Evolutionary conservation across 805 yeast genomes (phyloP).

Genomic region (Saccharomycopsis fibuligera): DNA sequence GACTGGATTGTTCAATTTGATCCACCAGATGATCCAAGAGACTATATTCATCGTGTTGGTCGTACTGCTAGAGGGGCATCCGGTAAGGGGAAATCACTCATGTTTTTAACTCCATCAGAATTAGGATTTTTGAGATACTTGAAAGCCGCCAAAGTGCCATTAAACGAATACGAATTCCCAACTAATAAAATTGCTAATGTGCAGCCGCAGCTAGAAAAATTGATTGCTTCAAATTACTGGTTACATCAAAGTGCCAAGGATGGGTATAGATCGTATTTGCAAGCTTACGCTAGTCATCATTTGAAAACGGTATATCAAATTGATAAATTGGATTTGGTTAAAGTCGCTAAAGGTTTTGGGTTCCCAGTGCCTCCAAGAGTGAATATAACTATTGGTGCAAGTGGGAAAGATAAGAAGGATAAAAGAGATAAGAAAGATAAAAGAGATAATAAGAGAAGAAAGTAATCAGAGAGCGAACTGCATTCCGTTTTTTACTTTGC

Average conservation of each 20-base stretch:
- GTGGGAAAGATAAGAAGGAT: conserved; percentile 62
- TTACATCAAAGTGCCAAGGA: conserved; percentile 94
- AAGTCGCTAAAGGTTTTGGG: conserved; percentile 94
- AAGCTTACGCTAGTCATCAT: conserved; percentile 96
- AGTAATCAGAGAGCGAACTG: too few species aligned
- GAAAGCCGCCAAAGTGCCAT: conserved; percentile 94
- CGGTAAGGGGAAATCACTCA: conserved; percentile 88
- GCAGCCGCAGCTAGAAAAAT: conserved; percentile 86
- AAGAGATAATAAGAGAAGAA: too few species aligned
- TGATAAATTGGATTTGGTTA: conserved; percentile 87
- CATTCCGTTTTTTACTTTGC: too few species aligned
- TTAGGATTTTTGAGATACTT: conserved; percentile 90
- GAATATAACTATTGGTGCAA: conserved; percentile 90
- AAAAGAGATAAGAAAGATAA: conserved; percentile 10
- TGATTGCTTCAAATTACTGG: conserved; percentile 88
- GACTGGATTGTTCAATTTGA: conserved; percentile 99
- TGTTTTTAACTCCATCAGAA: conserved; percentile 93
- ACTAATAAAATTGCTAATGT: conserved; percentile 90
- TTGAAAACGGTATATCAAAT: conserved; percentile 94
- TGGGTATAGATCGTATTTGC: conserved; percentile 93
- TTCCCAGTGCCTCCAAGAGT: conserved; percentile 95
- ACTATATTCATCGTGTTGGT: conserved; percentile 97
- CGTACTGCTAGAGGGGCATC: conserved; percentile 93
- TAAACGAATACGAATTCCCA: conserved; percentile 97
- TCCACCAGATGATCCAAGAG: conserved; percentile 99